These are phyloP conservation scores for Talaromyces marneffei DNA, from an alignment of 2,329 filamentous ascomycete genomes.

Conservation along the genomic window DNA sequence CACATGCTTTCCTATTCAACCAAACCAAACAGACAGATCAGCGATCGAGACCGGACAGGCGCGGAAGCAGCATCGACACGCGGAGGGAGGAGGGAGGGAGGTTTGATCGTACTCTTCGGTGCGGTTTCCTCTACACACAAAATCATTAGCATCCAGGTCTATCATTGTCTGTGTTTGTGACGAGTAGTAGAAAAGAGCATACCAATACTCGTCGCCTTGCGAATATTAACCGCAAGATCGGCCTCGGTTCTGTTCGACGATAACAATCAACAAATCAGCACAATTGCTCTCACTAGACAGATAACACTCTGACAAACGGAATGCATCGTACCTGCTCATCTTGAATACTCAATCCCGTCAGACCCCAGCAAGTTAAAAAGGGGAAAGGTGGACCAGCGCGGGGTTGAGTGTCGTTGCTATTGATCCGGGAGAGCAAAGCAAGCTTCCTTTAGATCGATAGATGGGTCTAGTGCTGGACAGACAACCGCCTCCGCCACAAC, in stretches of 20 bases:
- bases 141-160: slow-evolving; percentile 9
- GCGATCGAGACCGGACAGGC: background rate
- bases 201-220: slow-evolving; percentile 61
- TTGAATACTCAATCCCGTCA: slow-evolving; percentile 33
- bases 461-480: background rate
- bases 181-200: slow-evolving; percentile 19
- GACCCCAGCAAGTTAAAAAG: background rate
- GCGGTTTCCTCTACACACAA: slow-evolving; percentile 54
- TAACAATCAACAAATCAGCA: background rate
- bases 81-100: background rate
- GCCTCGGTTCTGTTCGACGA: slow-evolving; percentile 49
- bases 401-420: background rate
- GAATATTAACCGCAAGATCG: slow-evolving; percentile 61
- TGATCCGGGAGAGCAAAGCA: background rate
- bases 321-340: slow-evolving; percentile 52
- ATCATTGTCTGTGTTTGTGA: background rate
- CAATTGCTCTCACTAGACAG: slow-evolving; percentile 16
- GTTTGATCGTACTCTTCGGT: slow-evolving; percentile 53
- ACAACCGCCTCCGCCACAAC: background rate
- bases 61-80: background rate
- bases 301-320: background rate
- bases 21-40: slow-evolving; percentile 4
- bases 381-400: background rate
- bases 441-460: background rate
- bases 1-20: slow-evolving; percentile 72